A percentile compares a stretch with the other conserved stretches of the same genome.
Conservation (phyloP, 2,329 filamentous ascomycete species). For the Bipolaris victoriae region DNA sequence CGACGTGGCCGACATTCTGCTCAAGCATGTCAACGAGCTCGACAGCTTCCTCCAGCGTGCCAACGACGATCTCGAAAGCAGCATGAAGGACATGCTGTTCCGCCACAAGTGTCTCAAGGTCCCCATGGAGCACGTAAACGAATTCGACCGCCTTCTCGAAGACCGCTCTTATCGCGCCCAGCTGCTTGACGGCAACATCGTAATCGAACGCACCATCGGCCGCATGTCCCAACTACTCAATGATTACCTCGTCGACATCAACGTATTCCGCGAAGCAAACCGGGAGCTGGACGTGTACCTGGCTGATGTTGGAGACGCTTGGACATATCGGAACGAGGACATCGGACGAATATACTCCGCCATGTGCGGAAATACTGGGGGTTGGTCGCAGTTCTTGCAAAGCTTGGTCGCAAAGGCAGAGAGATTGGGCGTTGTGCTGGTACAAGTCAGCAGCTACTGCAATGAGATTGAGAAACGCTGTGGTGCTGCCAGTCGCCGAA, state of each 20-base stretch:
- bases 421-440: constrained; percentile 71
- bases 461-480: constrained; percentile 86
- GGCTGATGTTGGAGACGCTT: constrained; percentile 65
- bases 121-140: constrained; percentile 79
- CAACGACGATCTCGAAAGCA: constrained; percentile 81
- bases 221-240: constrained; percentile 77
- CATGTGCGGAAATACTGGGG: constrained; percentile 91
- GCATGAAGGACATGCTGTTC: constrained; percentile 71
- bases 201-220: constrained; percentile 87
- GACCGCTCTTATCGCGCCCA: constrained; percentile 81
- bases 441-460: constrained; percentile 76
- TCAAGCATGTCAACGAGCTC: constrained; percentile 91
- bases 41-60: constrained; percentile 88
- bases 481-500: constrained; percentile 79
- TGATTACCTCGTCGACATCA: constrained; percentile 78
- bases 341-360: constrained; percentile 79
- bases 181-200: constrained; percentile 85
- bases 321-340: constrained; percentile 64
- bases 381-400: constrained; percentile 82
- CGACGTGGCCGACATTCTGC: constrained; percentile 86
- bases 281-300: constrained; percentile 80
- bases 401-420: constrained; percentile 76
- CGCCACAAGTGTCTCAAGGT: constrained; percentile 80
- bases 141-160: constrained; percentile 87
- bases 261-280: constrained; percentile 77